Evolutionary conservation across 1,284 basidiomycete species (phyloP), one percentile per base, ranked within the genome.

Genomic region (Volvariella volvacea): DNA sequence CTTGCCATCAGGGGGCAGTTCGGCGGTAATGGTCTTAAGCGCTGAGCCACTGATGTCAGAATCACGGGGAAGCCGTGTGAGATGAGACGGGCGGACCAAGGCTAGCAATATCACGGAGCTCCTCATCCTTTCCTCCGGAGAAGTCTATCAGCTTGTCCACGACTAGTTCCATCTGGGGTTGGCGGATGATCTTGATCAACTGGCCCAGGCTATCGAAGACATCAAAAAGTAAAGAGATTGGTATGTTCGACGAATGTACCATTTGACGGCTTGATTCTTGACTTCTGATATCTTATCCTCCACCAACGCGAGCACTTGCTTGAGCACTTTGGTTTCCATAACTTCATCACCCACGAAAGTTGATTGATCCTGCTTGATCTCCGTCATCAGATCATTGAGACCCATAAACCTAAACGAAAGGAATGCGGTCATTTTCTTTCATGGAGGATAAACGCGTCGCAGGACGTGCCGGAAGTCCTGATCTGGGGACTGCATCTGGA

Each of bases 231-330:
- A 28, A 28, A 28, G 6, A 12, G 25, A 28, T 28, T 28, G 25
- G 25, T 28, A 33, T 39, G 1, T 38, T 36, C 22, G 16, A 34
- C 39, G 41, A 14, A 54, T 76, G 47, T 55, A 91, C 94, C 91
- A 93, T 68, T 92, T 91, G 12, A 96, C 94, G 1, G 92, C 92
- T 59, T 93, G 88, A 61, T 97, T 97, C 74, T 98, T 98, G 52
- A 99, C 96, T 68, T 99, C 95, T 12, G 91, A 92, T 56, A 96
- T 97, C 65, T 84, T 84, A 67, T 99, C 96, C 57, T 90, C 84
- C 9, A 96, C 83, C 17, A 95, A 75, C 17, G 80, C 72, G 17
- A 97, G 71, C 1, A 96, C 92, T 56, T 87, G 81, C 37, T 75
- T 77, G 38, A 92, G 72, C 22, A 92, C 80, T 55, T 85, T 88